Percentiles rank a stretch among this genome's conserved stretches.
Evolutionary conservation across 2,329 filamentous ascomycete species (phyloP).

Genomic region (Neopestalotiopsis rosae): DNA sequence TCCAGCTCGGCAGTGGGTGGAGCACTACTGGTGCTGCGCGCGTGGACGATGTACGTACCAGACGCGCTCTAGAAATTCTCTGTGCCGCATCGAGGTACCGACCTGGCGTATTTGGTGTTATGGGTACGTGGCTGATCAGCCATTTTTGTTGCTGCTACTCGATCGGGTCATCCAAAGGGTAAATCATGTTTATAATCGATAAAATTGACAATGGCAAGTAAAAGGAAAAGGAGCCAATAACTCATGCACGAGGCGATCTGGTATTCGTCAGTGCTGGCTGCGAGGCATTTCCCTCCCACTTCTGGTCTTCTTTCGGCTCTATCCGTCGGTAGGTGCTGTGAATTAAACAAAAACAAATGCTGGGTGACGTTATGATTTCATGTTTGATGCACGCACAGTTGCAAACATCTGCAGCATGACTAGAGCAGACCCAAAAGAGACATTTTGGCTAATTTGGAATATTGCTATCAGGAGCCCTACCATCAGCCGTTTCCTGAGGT

Average conservation of each 20-base stretch:
- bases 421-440: too few relatives aligned
- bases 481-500: too few relatives aligned
- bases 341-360: neutral
- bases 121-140: neutral
- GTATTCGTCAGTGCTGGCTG: neutral
- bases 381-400: neutral
- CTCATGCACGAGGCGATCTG: neutral
- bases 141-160: neutral
- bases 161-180: neutral
- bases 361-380: neutral
- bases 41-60: neutral
- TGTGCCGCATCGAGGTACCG: neutral
- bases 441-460: too few relatives aligned
- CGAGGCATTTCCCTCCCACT: neutral
- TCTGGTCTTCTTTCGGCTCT: neutral
- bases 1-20: slow-evolving; percentile 5
- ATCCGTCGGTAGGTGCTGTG: neutral
- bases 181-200: neutral
- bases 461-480: too few relatives aligned
- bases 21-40: neutral
- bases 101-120: too few relatives aligned
- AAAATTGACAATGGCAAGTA: neutral
- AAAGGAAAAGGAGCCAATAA: neutral
- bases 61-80: neutral
- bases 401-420: too few relatives aligned